A percentile compares a stretch with the other conserved stretches of the same genome.
Evolutionary conservation across 192 early-diverging fungal species (phyloP).

Genomic region (Glomus cerebriforme): DNA sequence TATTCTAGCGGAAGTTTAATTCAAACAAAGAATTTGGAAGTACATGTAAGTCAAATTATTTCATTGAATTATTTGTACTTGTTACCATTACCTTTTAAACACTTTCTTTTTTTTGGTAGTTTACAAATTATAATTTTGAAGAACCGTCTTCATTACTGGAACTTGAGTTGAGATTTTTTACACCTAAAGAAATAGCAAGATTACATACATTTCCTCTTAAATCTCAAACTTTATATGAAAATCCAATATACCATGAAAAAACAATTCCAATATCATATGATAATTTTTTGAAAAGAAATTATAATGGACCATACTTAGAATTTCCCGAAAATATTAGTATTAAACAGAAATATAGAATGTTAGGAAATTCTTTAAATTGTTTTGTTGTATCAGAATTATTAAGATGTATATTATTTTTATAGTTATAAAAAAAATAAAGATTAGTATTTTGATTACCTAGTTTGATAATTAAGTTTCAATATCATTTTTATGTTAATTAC

Average conservation of each 20-base stretch:
- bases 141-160: conserved; percentile 64
- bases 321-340: conserved; percentile 68
- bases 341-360: conserved; percentile 71
- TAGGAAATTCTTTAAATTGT: conserved; percentile 89
- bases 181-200: conserved; percentile 76
- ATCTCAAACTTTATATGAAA: too few relatives aligned
- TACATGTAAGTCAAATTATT: conserved; percentile 36
- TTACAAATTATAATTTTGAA: conserved; percentile 60
- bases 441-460: too few relatives aligned
- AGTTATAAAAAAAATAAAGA: too few relatives aligned
- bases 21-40: conserved; percentile 72
- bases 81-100: not conserved
- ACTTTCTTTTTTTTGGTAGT: conserved; percentile 31
- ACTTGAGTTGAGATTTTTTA: conserved; percentile 80
- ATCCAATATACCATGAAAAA: too few relatives aligned
- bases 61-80: not conserved
- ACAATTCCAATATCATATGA: conserved; percentile 50
- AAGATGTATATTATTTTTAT: conserved; percentile 60
- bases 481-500: too few relatives aligned
- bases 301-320: conserved; percentile 45
- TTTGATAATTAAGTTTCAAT: too few relatives aligned
- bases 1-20: conserved; percentile 77
- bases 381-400: conserved; percentile 80
- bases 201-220: conserved; percentile 78
- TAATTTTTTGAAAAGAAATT: conserved; percentile 40